These are phyloP conservation scores for Grifola frondosa DNA, from an alignment of 1,284 basidiomycete species.

Conservation along the genomic window DNA sequence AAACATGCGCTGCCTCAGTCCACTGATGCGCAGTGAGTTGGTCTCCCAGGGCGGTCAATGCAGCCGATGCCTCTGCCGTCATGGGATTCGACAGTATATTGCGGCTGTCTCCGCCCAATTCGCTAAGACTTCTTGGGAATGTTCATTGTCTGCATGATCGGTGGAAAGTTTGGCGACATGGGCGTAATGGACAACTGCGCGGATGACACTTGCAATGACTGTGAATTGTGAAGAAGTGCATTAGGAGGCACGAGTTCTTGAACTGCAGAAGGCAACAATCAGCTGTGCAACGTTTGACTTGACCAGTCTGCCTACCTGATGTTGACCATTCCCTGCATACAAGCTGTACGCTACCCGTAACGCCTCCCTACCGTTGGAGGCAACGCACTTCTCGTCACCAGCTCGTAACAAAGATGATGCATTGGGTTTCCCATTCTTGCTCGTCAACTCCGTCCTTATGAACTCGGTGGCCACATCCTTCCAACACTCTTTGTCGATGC, in stretches of 20 bases:
- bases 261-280: too few species aligned
- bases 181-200: slow-evolving; percentile 51
- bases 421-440: slow-evolving; percentile 23
- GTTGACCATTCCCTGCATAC: slow-evolving; percentile 81
- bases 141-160: slow-evolving; percentile 39
- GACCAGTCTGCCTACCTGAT: slow-evolving; percentile 53
- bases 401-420: slow-evolving; percentile 19
- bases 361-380: slow-evolving; percentile 60
- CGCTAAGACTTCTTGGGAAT: slow-evolving; percentile 59
- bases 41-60: slow-evolving; percentile 87
- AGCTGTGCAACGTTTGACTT: slow-evolving; percentile 1
- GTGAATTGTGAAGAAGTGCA: slow-evolving; percentile 41
- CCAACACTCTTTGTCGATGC: slow-evolving; percentile 92
- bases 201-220: slow-evolving; percentile 42
- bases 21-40: slow-evolving; percentile 73
- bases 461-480: slow-evolving; percentile 90
- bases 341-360: slow-evolving; percentile 84
- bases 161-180: slow-evolving; percentile 62
- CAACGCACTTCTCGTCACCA: slow-evolving; percentile 19
- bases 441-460: slow-evolving; percentile 74
- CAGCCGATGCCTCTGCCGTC: slow-evolving; percentile 62
- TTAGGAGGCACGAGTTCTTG: slow-evolving; percentile 74
- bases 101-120: slow-evolving; percentile 88
- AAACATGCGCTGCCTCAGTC: slow-evolving; percentile 87
- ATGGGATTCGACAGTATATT: slow-evolving; percentile 81